Conservation (phyloP, 371 early-diverging fungal genomes). For the Parasitella parasitica region DNA sequence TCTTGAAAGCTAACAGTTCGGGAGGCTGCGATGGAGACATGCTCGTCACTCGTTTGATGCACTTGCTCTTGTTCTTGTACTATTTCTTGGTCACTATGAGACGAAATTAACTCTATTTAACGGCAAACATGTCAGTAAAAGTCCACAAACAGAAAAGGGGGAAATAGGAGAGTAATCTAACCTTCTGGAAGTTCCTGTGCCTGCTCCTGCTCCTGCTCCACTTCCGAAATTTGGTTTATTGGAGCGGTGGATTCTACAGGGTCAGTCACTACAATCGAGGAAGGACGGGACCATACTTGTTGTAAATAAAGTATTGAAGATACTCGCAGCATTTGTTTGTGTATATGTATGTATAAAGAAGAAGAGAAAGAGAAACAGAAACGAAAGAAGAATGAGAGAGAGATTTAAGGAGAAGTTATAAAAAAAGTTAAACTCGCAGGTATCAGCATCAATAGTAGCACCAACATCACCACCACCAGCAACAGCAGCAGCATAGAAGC, state of each 20-base stretch:
- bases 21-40: not conserved
- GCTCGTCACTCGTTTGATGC: not conserved
- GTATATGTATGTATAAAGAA: not conserved
- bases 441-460: not conserved
- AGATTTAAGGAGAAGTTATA: not conserved
- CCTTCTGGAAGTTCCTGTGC: not conserved
- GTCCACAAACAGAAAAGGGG: not conserved
- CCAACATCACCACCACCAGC: not conserved
- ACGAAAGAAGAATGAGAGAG: conserved; percentile 6
- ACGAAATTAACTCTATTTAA: not conserved
- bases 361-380: not conserved
- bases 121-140: not conserved
- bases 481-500: not conserved
- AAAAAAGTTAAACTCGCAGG: not conserved
- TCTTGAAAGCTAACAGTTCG: not conserved
- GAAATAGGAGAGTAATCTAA: not conserved
- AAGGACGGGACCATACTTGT: conserved; percentile 10
- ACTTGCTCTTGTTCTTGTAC: not conserved
- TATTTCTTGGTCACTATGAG: not conserved
- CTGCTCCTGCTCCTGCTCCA: not conserved
- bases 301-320: conserved; percentile 19
- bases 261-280: not conserved
- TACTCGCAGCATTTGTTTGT: conserved; percentile 24
- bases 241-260: not conserved
- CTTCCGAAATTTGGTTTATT: not conserved